Percentiles rank a stretch among this genome's conserved stretches.
Evolutionary conservation across 176 grass and related monocot genomes (phyloP).

Genomic region (Triticum urartu): DNA sequence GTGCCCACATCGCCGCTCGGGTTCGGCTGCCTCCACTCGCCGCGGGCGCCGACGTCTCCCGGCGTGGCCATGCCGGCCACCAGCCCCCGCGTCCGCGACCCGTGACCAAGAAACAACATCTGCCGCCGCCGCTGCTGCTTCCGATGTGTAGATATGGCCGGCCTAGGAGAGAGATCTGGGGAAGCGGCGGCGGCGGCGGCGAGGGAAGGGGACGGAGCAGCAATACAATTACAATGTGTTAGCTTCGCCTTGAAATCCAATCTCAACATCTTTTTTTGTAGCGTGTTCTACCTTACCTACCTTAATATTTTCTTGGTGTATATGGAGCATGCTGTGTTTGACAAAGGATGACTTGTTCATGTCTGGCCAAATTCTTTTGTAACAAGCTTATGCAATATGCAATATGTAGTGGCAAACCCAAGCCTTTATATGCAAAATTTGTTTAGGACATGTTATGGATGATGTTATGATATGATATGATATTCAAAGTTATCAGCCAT

Average conservation of each 20-base stretch:
- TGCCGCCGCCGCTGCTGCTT: neutral
- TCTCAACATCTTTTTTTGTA: conserved; percentile 39
- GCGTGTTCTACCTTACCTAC: conserved; percentile 32
- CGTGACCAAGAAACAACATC: neutral
- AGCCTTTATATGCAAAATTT: conserved; percentile 40
- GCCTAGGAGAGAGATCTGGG: conserved; percentile 48
- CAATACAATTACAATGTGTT: conserved; percentile 47
- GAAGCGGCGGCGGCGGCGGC: neutral
- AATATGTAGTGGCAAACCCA: conserved; percentile 30
- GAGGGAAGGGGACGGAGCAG: conserved; percentile 22
- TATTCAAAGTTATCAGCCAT: neutral
- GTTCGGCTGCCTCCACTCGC: no score
- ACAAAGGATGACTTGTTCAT: conserved; percentile 31
- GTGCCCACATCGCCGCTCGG: no score
- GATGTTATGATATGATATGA: conserved; percentile 14
- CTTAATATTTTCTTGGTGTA: conserved; percentile 52
- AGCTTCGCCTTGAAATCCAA: conserved; percentile 34
- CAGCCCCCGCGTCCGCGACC: no score
- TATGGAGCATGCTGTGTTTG: conserved; percentile 34
- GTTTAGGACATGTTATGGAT: conserved; percentile 23
- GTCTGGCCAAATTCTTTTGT: conserved; percentile 42
- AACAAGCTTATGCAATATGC: conserved; percentile 23
- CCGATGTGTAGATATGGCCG: conserved; percentile 51
- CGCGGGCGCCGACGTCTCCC: no score
- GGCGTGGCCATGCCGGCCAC: no score